Conservation (phyloP, 768 basidiomycete species). For the Lentinula aciculospora region DNA sequence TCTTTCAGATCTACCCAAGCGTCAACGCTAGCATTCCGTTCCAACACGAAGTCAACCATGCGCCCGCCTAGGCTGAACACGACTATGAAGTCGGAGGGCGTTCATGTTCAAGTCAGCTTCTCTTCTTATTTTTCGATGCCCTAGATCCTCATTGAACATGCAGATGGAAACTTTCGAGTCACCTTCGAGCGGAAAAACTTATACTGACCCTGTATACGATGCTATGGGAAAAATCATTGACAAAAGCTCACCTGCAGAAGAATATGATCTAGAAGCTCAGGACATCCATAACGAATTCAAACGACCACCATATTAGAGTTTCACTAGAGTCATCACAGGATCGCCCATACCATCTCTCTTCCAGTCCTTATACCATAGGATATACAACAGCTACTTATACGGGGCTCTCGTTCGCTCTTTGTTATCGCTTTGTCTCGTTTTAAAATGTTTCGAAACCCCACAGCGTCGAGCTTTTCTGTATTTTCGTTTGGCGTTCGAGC, state of each 20-base stretch:
- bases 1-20: slow-evolving; percentile 7
- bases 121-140: background rate
- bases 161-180: slow-evolving; percentile 13
- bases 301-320: slow-evolving; percentile 7
- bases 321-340: background rate
- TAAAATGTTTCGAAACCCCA: background rate
- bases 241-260: slow-evolving; percentile 1
- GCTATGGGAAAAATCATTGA: slow-evolving; percentile 10
- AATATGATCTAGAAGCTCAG: slow-evolving; percentile 9
- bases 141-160: background rate
- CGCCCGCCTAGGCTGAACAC: slow-evolving; percentile 5
- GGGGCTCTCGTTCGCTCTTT: background rate
- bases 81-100: slow-evolving; percentile 7
- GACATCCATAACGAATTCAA: slow-evolving; percentile 10
- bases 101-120: slow-evolving; percentile 9
- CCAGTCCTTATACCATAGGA: background rate
- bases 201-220: slow-evolving; percentile 7
- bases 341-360: background rate
- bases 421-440: background rate
- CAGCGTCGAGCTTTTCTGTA: background rate
- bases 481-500: background rate
- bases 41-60: background rate
- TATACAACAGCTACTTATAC: background rate
- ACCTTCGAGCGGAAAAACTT: background rate
- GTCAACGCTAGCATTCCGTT: slow-evolving; percentile 10